phyloP scores from a whole-genome alignment of 352 stramenopile genomes.

The Phytophthora chlamydospora region DNA sequence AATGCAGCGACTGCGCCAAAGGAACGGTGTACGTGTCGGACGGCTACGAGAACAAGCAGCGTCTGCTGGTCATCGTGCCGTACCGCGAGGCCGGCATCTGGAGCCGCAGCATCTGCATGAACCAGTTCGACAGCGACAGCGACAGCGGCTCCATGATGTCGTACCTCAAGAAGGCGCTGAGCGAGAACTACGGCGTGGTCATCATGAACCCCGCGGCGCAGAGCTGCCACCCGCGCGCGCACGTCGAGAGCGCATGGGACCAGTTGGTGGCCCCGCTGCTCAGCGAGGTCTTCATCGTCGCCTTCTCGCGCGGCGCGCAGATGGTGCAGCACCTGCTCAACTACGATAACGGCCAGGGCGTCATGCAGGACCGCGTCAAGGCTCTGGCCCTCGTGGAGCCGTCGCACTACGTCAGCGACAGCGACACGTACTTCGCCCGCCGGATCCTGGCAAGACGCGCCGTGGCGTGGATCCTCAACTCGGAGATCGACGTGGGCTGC shows the following conservation, averaged over 20 bases:
- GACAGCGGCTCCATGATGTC: constrained; percentile 79
- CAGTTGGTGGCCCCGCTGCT: constrained; percentile 67
- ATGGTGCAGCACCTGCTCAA: constrained; percentile 84
- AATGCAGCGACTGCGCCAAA: constrained; percentile 62
- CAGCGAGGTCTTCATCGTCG: constrained; percentile 80
- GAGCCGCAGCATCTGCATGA: constrained; percentile 86
- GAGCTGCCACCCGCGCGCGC: constrained; percentile 69
- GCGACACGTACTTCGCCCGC: constrained; percentile 79
- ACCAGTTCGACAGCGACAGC: constrained; percentile 57
- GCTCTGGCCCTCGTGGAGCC: constrained; percentile 81
- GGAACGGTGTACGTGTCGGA: constrained; percentile 76
- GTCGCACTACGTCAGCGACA: constrained; percentile 79
- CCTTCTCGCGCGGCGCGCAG: constrained; percentile 76
- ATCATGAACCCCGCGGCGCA: constrained; percentile 85
- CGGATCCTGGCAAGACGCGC: constrained; percentile 71
- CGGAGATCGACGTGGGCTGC: constrained; percentile 71
- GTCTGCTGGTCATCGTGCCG: constrained; percentile 83
- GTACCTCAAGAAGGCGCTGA: constrained; percentile 80
- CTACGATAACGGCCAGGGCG: constrained; percentile 77
- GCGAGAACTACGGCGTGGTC: constrained; percentile 84
- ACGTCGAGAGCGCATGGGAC: constrained; percentile 85
- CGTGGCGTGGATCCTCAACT: constrained; percentile 77
- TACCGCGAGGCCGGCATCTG: constrained; percentile 88
- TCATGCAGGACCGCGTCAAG: constrained; percentile 84
- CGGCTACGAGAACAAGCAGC: constrained; percentile 60